A percentile compares a stretch with the other conserved stretches of the same genome.
These are phyloP conservation scores for Citrus mangshanensis DNA, from an alignment of 345 rosid species.

Conservation along the genomic window DNA sequence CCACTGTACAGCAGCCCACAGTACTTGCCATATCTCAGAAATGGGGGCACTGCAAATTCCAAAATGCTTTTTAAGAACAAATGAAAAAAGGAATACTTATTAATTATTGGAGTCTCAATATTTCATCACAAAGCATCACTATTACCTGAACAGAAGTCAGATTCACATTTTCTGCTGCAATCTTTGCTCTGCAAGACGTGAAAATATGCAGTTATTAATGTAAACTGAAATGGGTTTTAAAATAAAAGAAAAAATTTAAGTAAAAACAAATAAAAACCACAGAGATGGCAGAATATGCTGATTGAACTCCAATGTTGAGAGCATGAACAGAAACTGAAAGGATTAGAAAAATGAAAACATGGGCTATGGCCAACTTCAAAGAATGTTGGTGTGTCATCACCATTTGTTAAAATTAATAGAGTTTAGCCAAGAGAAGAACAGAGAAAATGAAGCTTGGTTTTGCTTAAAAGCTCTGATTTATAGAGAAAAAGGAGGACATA, in stretches of 20 bases:
- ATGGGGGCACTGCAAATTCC: slow-evolving; percentile 62
- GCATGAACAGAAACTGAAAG: slow-evolving; percentile 33
- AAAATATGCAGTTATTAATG: not conserved
- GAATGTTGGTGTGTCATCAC: not conserved
- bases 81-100: not conserved
- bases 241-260: not conserved
- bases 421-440: slow-evolving; percentile 1
- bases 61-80: not conserved
- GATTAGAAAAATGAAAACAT: slow-evolving; percentile 8
- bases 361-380: slow-evolving; percentile 11
- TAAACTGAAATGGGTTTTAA: not conserved
- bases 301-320: slow-evolving; percentile 72
- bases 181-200: slow-evolving; percentile 48
- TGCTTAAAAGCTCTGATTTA: slow-evolving; percentile 27
- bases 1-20: slow-evolving; percentile 87
- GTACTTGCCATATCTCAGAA: slow-evolving; percentile 87
- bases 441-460: slow-evolving; percentile 27
- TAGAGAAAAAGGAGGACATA: not conserved
- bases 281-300: slow-evolving; percentile 39
- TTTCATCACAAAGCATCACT: no score
- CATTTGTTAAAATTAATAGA: slow-evolving; percentile 15
- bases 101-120: not conserved
- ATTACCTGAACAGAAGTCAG: slow-evolving; percentile 75
- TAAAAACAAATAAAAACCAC: slow-evolving; percentile 37
- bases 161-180: slow-evolving; percentile 86